Conservation (phyloP, 257 asterid genomes). For the Gentiana straminea region DNA sequence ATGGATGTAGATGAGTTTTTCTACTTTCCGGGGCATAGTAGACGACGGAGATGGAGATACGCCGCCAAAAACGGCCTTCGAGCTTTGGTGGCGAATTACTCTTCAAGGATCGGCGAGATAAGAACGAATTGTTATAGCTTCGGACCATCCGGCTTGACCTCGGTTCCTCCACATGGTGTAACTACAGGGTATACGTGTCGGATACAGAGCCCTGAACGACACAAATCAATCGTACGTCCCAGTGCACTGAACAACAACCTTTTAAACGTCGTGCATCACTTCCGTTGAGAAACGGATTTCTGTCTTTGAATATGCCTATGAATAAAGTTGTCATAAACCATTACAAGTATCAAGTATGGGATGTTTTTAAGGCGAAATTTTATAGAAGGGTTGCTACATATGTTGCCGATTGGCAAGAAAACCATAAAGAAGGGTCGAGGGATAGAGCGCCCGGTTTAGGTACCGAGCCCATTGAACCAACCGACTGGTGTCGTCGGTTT, state of each 20-base stretch:
- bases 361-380: slow-evolving; percentile 71
- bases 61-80: slow-evolving; percentile 11
- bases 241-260: slow-evolving; percentile 41
- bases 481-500: slow-evolving; percentile 50
- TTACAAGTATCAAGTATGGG: slow-evolving; percentile 84
- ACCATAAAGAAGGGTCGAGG: slow-evolving; percentile 47
- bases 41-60: no score
- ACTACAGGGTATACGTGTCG: slow-evolving; percentile 65
- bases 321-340: slow-evolving; percentile 51
- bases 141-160: slow-evolving; percentile 59
- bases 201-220: slow-evolving; percentile 45
- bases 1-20: slow-evolving; percentile 76
- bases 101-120: slow-evolving; percentile 29
- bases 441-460: slow-evolving; percentile 79
- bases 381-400: slow-evolving; percentile 64
- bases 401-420: slow-evolving; percentile 72
- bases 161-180: slow-evolving; percentile 41
- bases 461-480: slow-evolving; percentile 58
- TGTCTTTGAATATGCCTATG: slow-evolving; percentile 21
- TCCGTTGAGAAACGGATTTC: slow-evolving; percentile 36
- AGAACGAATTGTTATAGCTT: slow-evolving; percentile 44
- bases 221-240: slow-evolving; percentile 65
- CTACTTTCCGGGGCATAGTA: slow-evolving; percentile 24
- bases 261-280: slow-evolving; percentile 70
- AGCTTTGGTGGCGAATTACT: slow-evolving; percentile 15